phyloP scores from a whole-genome alignment of 164 flowering plant genomes.

The Magnolia changhungtana region DNA sequence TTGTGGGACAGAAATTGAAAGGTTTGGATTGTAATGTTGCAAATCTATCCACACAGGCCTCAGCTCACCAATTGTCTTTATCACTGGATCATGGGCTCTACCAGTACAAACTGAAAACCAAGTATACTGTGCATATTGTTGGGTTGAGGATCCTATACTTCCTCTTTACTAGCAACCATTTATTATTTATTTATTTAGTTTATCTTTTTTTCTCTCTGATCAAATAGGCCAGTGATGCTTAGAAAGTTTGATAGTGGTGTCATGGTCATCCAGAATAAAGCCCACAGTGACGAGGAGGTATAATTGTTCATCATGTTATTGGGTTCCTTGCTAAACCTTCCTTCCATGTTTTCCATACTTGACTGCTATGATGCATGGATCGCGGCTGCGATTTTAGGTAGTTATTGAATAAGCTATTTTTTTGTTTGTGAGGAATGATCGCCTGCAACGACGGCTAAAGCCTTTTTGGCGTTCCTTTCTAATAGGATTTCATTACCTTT shows the following conservation, averaged over 20 bases:
- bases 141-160: not conserved
- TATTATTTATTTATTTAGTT: not conserved
- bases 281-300: conserved; percentile 97
- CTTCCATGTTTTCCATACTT: not conserved
- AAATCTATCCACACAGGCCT: not conserved
- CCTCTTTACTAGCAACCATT: not conserved
- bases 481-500: too few species aligned
- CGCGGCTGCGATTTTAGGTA: too few species aligned
- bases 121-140: not conserved
- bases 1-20: too few species aligned
- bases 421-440: too few species aligned
- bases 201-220: not conserved
- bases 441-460: too few species aligned
- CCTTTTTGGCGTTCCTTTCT: too few species aligned
- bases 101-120: not conserved
- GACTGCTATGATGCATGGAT: not conserved
- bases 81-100: not conserved
- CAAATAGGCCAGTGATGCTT: conserved; percentile 80
- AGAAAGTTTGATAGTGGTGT: conserved; percentile 99
- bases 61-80: not conserved
- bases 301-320: not conserved
- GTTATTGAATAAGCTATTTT: too few species aligned
- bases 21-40: not conserved
- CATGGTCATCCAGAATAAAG: conserved; percentile 88
- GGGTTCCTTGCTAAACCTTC: not conserved